Base-by-base conservation (phyloP, 306 rosid genomes). In the Prunus dulcis region DNA sequence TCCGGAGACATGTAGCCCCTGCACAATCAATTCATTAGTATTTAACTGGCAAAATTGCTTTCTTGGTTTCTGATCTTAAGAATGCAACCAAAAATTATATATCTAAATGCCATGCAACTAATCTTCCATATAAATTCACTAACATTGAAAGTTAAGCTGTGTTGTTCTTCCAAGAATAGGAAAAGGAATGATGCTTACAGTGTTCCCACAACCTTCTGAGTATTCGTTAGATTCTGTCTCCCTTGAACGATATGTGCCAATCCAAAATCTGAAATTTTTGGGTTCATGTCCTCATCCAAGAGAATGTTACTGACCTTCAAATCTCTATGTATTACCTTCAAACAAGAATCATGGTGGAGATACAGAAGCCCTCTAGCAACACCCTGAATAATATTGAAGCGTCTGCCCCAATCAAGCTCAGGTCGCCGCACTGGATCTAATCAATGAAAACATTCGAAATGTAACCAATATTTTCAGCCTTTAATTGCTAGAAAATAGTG, bases 251-350 rank as follows among this genome's bases (percentile, higher is more conserved):
- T 66, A 11, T 70, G 62, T 46, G 88, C 75, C 82, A 82, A 34
- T 50, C 88, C 86, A 64, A 82, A 85, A 76, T 82, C 82, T 4
- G 75, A 84, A 19, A 84, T 80, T 69, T 84, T 84, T 6, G 84
- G 57, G 6, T 84, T 84, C 82, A 84, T 84, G 9, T 77, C 47
- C 58, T 55, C 78, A 23, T 81, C 74, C 49, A 81, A 56, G 38
- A 81, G 78, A 56, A 81, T 76, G 56, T 81, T 81, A 38, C 84
- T 81, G 10, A 25, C 84, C 7, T 81, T 81, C 53, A 81, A 53
- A 45, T 76, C 84, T 45, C 84, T 72, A 23, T 81, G 84, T 63
- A 81, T 81, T 20, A 81, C n/a, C 56, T 25, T 62, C 45, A 76
- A 47, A 64, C 27, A 27, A 2, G 77, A 81, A 46, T 81, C 84